Conservation (phyloP, 148 eudicot species). For the Fagopyrum esculentum region DNA sequence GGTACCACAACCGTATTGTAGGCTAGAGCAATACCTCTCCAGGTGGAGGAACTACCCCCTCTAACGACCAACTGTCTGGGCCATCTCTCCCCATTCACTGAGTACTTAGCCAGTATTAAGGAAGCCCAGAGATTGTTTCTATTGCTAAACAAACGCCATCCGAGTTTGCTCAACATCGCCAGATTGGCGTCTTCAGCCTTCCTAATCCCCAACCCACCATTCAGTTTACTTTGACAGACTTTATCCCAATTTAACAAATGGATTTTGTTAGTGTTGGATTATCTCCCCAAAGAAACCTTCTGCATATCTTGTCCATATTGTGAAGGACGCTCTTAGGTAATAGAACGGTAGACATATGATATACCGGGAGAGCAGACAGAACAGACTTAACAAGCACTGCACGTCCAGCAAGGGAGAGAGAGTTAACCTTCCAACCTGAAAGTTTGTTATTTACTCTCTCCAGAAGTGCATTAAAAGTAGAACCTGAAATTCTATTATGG, state of each 20-base stretch:
- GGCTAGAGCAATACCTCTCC: no score
- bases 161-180: no score
- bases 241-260: neutral
- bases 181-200: neutral
- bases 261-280: no score
- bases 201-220: neutral
- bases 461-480: no score
- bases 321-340: neutral
- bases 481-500: no score
- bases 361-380: neutral
- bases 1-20: no score
- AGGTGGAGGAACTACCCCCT: neutral
- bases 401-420: no score
- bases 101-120: no score
- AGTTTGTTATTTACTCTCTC: no score
- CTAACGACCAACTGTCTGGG: neutral
- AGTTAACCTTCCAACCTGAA: no score
- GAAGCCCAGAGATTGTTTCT: neutral
- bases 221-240: neutral
- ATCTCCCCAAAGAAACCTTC: neutral
- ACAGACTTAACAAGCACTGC: no score
- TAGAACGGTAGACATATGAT: neutral
- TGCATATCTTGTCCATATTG: neutral
- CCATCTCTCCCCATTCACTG: neutral
- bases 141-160: neutral